Evolutionary conservation across 2,329 filamentous ascomycete genomes (phyloP), one percentile per base, ranked within the genome.

Genomic region (Xylaria sp.): DNA sequence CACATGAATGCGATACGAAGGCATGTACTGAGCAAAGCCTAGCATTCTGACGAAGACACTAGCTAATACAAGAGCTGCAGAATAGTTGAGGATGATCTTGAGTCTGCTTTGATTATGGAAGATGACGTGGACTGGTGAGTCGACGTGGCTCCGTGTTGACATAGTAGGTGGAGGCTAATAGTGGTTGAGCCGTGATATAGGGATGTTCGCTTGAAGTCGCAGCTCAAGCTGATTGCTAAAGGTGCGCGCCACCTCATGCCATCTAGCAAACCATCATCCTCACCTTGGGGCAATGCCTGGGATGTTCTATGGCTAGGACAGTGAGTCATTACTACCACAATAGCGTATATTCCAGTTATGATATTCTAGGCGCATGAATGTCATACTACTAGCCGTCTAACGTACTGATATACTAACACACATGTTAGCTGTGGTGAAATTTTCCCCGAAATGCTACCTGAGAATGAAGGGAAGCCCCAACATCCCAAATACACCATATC

Each of bases 1-100:
- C 80, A 82, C 64, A 77, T 82, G 75, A 80, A 81, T 65, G 75
- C 75, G 15, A 70, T 80, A 59, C 72, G 75, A 55, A 73, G 66
- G 73, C 69, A 68, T 10, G 59, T 20, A 36, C 15, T 39, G 15
- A 27, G 20, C 5, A 22, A 27, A 55, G 9, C 3, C 22, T 10
- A 5, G 9, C 11, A 53, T 38, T 29, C 5, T 27, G 1, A 9
- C 11, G 6, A 38, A 15, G 27, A 22, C 4, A 33, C 20, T 15
- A n/a, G 22, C 36, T 55, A 11, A 55, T 22, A 13, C 3, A n/a
- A 42, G 13, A 11, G 42, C 13, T 22, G 10, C 29, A 75, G 74
- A 44, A 76, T 82, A 29, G 72, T 81, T 11, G 72, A 77, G 36
- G 73, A 76, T n/a, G 73, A 74, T 11, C 57, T 80, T 17, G 69